Evolutionary conservation across 2,329 filamentous ascomycete genomes (phyloP).

Genomic region (Massarina eburnea): DNA sequence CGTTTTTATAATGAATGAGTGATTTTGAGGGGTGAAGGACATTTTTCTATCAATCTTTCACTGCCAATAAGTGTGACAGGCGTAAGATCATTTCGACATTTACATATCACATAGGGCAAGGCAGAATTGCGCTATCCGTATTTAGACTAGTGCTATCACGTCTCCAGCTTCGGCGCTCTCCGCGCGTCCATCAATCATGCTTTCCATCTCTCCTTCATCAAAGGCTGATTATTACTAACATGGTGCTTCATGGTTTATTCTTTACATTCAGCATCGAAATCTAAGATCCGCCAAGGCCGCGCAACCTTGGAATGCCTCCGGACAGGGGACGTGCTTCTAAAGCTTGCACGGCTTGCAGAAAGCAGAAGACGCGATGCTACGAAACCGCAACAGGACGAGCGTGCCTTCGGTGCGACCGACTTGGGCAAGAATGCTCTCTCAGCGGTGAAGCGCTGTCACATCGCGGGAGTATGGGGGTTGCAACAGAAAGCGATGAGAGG

Average conservation of each 20-base stretch:
- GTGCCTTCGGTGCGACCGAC: conserved; percentile 44
- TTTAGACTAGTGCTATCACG: background rate
- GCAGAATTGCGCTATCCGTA: background rate
- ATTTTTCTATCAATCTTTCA: no score
- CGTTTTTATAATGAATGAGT: no score
- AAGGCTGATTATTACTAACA: background rate
- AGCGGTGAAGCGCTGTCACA: conserved; percentile 2
- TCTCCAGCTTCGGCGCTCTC: no score
- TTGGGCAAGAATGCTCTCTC: conserved; percentile 42
- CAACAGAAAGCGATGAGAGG: conserved; percentile 9
- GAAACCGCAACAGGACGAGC: conserved; percentile 32
- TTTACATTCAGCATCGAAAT: background rate
- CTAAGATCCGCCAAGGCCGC: background rate
- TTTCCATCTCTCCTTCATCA: no score
- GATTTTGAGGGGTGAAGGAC: no score
- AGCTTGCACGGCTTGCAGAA: conserved; percentile 44
- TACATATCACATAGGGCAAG: no score
- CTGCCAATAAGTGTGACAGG: no score
- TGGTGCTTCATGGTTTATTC: background rate
- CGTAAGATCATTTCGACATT: no score
- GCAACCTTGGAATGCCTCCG: conserved; percentile 20
- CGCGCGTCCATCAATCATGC: no score
- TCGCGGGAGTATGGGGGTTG: background rate
- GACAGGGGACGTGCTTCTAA: conserved; percentile 30
- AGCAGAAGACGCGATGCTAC: conserved; percentile 48